Evolutionary conservation across 352 stramenopile species (phyloP).

Genomic region (Pythium aphanidermatum): DNA sequence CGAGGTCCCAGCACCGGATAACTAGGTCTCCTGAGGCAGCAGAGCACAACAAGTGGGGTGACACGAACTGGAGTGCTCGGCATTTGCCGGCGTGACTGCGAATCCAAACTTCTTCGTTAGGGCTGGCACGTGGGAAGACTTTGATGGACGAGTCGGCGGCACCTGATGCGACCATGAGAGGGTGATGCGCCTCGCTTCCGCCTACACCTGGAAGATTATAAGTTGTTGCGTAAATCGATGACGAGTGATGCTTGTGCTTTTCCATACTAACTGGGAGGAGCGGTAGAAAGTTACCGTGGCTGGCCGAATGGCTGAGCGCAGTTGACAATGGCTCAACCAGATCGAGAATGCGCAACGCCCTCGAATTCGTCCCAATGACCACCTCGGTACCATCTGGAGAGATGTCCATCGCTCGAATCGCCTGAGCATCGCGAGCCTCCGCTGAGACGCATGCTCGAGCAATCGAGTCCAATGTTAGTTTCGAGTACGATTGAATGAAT

Average conservation of each 20-base stretch:
- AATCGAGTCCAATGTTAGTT: slow-evolving; percentile 35
- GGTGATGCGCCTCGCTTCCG: too few species aligned
- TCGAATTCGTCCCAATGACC: slow-evolving; percentile 58
- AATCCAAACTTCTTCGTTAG: slow-evolving; percentile 24
- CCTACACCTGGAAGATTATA: slow-evolving; percentile 23
- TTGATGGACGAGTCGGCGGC: slow-evolving; percentile 56
- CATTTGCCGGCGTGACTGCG: slow-evolving; percentile 37
- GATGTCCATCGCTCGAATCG: slow-evolving; percentile 47
- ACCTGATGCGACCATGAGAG: slow-evolving; percentile 41
- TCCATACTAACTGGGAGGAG: slow-evolving; percentile 48
- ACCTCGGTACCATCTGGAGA: slow-evolving; percentile 29
- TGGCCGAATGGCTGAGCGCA: neutral
- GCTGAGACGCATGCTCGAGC: slow-evolving; percentile 43
- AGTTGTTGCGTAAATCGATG: slow-evolving; percentile 45
- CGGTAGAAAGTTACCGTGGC: slow-evolving; percentile 28
- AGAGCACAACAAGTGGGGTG: slow-evolving; percentile 28
- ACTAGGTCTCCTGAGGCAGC: slow-evolving; percentile 34
- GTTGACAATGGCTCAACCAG: slow-evolving; percentile 15
- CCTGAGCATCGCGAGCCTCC: slow-evolving; percentile 46
- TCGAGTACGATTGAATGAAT: slow-evolving; percentile 30
- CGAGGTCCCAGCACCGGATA: slow-evolving; percentile 53
- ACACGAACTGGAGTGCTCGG: slow-evolving; percentile 40
- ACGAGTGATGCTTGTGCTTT: slow-evolving; percentile 53
- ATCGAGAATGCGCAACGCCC: slow-evolving; percentile 49
- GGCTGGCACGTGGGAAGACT: slow-evolving; percentile 31